Percentiles rank a stretch among this genome's conserved stretches.
Evolutionary conservation across 176 grass and related monocot species (phyloP).

Genomic region (Panicum miliaceum): DNA sequence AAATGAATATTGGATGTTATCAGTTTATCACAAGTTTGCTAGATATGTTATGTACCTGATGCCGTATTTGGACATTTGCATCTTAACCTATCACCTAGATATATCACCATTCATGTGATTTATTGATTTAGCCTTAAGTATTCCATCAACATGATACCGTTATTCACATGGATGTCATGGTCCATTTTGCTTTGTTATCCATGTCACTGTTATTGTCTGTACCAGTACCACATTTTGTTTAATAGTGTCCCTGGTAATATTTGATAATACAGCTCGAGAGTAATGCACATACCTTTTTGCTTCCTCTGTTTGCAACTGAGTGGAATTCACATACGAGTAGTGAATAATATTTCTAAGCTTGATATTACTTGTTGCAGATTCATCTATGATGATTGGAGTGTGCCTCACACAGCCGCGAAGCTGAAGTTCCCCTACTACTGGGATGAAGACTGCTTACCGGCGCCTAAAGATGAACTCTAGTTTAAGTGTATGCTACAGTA

Average conservation of each 20-base stretch:
- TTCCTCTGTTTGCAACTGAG: neutral
- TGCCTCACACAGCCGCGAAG: constrained; percentile 79
- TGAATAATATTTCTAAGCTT: constrained; percentile 9
- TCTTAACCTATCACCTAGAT: neutral
- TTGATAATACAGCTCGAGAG: neutral
- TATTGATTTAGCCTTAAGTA: neutral
- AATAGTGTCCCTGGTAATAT: neutral
- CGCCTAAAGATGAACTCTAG: constrained; percentile 82
- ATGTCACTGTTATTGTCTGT: neutral
- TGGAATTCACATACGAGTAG: neutral
- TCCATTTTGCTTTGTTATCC: neutral
- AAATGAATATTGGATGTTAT: neutral
- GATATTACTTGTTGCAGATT: constrained; percentile 57
- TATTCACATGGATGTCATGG: neutral
- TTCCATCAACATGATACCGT: neutral
- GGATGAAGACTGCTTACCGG: constrained; percentile 71
- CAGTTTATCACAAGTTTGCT: neutral
- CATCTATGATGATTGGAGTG: constrained; percentile 76
- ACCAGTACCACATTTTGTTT: neutral
- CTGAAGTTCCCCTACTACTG: constrained; percentile 83
- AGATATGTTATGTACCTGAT: neutral
- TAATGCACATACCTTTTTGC: neutral
- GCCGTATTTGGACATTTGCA: neutral
- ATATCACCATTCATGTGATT: neutral
- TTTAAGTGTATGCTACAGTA: neutral